Evolutionary conservation across 1,284 basidiomycete genomes (phyloP), one percentile per base, ranked within the genome.

Genomic region (Melampsora abietis-canadensis): DNA sequence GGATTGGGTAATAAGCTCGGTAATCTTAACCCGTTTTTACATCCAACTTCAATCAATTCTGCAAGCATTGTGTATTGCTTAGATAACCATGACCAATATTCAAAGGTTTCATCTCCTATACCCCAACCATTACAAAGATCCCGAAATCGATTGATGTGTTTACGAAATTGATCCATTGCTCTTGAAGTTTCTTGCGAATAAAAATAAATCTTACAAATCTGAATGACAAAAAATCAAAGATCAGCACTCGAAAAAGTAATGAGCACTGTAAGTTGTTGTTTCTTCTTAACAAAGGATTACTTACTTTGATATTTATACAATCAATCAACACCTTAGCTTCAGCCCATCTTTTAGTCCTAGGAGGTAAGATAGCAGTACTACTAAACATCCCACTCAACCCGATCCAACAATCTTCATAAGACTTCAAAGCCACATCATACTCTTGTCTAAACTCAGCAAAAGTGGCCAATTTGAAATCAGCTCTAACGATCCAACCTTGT

Each of bases 251-350:
- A 64, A 46, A 21, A 37, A 73, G 24, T 7, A 47, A 60, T 34
- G 10, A 48, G 19, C 12, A 47, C 21, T 24, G 2, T 10, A 15
- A 27, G 4, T n/a, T 27, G 48, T 14, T 30, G 8, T n/a, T 37
- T 37, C 34, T 37, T 7, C 7, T 7, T 37, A 12, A 14, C 17
- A 14, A 40, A 8, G 12, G n/a, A 27, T 27, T 4, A 75, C 84
- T 61, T 76, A 91, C 92, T 84, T 94, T 92, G 79, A 94, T 84
- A 76, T 89, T 91, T 75, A 95, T 89, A 78, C 91, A 91, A 80
- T 98, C 95, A 0, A 91, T 92, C 2, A 98, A 85, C 1, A 98
- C 95, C 80, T 96, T 97, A 1, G 94, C 95, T 82, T 98, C 95
- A 3, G 95, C 94, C 94, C 95, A 98, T 37, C 95, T 86, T 81